These are phyloP conservation scores for Ophiostoma piceae DNA, from an alignment of 2,329 filamentous ascomycete genomes.

Conservation along the genomic window DNA sequence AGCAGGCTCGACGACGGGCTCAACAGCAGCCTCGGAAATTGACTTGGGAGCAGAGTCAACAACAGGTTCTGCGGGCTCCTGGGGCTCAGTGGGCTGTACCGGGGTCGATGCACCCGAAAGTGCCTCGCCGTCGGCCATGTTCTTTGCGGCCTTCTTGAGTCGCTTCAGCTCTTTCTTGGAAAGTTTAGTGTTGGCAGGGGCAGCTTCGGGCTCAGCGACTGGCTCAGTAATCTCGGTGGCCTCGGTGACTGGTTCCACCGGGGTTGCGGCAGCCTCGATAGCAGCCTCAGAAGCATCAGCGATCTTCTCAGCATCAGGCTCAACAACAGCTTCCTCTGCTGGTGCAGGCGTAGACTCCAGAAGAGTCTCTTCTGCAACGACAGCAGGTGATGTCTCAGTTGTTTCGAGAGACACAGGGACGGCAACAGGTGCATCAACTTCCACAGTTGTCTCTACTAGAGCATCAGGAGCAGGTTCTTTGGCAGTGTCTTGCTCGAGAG, in stretches of 20 bases:
- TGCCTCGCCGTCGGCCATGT: neutral
- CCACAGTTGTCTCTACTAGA: neutral
- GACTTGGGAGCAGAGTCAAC: neutral
- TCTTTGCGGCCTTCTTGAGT: neutral
- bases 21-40: neutral
- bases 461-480: neutral
- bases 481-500: neutral
- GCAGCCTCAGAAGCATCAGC: neutral
- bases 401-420: neutral
- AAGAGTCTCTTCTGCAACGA: neutral
- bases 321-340: neutral
- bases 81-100: neutral
- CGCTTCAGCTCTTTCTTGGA: conserved; percentile 7
- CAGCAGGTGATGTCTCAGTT: neutral
- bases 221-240: no score
- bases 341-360: neutral
- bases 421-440: neutral
- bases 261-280: neutral
- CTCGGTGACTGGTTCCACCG: neutral
- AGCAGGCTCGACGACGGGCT: neutral
- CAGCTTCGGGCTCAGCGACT: neutral
- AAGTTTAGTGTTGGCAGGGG: neutral
- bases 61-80: neutral
- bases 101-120: neutral
- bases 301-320: neutral